Percentiles rank a stretch among this genome's conserved stretches.
Evolutionary conservation across 2,329 filamentous ascomycete species (phyloP).

Genomic region (Tolypocladium nubicola): DNA sequence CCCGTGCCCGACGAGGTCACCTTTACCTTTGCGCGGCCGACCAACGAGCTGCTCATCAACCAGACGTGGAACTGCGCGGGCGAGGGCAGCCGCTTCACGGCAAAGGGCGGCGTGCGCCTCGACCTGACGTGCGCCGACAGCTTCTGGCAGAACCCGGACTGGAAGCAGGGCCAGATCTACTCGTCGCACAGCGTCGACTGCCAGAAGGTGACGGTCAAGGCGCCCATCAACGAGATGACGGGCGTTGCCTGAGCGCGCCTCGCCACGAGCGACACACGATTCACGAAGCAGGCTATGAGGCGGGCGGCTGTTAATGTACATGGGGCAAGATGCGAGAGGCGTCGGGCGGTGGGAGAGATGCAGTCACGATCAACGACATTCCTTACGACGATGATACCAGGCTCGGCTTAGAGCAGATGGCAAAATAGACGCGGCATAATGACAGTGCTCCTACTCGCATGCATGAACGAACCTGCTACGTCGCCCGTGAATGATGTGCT

Average conservation of each 20-base stretch:
- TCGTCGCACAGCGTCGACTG: constrained; percentile 17
- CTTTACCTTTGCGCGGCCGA: constrained; percentile 31
- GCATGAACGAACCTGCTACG: not conserved
- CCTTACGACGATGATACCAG: constrained; percentile 6
- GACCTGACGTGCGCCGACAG: constrained; percentile 18
- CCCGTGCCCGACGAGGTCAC: constrained; percentile 19
- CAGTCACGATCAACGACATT: constrained; percentile 4
- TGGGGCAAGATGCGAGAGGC: not conserved
- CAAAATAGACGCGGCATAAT: not conserved
- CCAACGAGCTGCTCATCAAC: constrained; percentile 27
- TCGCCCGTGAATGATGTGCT: not conserved
- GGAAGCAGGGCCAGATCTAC: constrained; percentile 20
- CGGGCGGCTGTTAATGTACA: not conserved
- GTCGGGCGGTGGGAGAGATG: not conserved
- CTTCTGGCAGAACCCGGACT: constrained; percentile 17
- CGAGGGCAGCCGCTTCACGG: constrained; percentile 21
- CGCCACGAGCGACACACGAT: not conserved
- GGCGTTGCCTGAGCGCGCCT: constrained; percentile 12
- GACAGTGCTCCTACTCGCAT: not conserved
- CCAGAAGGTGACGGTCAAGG: constrained; percentile 12
- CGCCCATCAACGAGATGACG: constrained; percentile 14
- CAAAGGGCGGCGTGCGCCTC: constrained; percentile 14
- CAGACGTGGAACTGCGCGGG: constrained; percentile 39
- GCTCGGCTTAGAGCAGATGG: not conserved
- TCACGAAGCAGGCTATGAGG: no score